Evolutionary conservation across 2,329 filamentous ascomycete genomes (phyloP).

Genomic region (Alternaria alternata): DNA sequence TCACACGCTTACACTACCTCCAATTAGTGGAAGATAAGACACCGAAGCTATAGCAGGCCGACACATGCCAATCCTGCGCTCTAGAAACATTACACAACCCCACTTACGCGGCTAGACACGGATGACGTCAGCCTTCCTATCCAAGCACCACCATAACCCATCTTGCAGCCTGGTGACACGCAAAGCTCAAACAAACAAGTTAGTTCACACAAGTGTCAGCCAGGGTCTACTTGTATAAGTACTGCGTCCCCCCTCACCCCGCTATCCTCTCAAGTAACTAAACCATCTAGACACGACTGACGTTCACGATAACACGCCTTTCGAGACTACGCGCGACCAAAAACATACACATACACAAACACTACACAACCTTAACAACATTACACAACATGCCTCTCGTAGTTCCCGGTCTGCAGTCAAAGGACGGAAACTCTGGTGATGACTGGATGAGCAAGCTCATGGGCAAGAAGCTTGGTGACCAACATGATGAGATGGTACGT

Average conservation of each 20-base stretch:
- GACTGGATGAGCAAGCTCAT: slow-evolving; percentile 59
- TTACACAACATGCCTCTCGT: slow-evolving; percentile 59
- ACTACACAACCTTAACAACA: background rate
- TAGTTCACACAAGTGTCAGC: slow-evolving; percentile 9
- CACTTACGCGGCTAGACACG: slow-evolving; percentile 23
- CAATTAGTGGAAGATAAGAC: background rate
- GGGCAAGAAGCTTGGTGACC: slow-evolving; percentile 62
- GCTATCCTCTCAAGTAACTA: background rate
- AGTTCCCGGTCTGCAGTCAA: slow-evolving; percentile 57
- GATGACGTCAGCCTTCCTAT: slow-evolving; percentile 34
- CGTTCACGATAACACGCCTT: background rate
- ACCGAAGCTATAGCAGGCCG: background rate
- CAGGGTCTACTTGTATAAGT: slow-evolving; percentile 28
- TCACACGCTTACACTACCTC: background rate
- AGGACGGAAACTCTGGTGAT: slow-evolving; percentile 41
- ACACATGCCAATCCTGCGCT: slow-evolving; percentile 4
- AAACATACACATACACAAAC: background rate
- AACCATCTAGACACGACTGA: background rate
- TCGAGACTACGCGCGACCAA: background rate
- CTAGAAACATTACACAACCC: slow-evolving; percentile 6
- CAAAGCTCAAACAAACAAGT: slow-evolving; percentile 24
- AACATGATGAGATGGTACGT: slow-evolving; percentile 53
- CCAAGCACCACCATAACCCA: slow-evolving; percentile 9
- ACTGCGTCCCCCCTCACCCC: background rate
- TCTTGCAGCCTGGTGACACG: slow-evolving; percentile 26